Evolutionary conservation across 768 basidiomycete species (phyloP).

Genomic region (Tylopilus felleus): DNA sequence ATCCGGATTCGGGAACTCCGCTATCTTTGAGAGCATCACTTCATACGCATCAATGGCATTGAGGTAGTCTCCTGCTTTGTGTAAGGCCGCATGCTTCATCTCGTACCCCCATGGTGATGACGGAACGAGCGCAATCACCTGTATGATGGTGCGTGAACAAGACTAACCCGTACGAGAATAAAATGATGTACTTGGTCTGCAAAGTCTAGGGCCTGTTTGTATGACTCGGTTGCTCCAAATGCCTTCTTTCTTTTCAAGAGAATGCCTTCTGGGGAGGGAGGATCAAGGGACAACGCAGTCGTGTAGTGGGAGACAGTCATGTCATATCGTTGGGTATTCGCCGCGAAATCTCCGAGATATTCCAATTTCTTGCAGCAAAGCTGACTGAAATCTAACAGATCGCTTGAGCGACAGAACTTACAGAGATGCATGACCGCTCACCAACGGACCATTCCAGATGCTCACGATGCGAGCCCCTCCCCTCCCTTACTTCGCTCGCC

Average conservation of each 20-base stretch:
- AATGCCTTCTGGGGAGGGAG: neutral
- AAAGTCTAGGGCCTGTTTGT: neutral
- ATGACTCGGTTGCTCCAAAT: neutral
- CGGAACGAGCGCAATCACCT: neutral
- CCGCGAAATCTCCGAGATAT: neutral
- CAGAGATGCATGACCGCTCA: neutral
- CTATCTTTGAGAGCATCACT: neutral
- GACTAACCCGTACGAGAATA: neutral
- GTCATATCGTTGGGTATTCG: neutral
- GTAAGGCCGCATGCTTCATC: neutral
- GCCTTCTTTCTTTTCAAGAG: neutral
- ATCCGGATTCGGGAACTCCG: neutral
- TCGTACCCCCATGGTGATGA: neutral
- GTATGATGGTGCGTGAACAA: neutral
- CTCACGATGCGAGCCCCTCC: neutral
- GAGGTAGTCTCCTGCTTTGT: neutral
- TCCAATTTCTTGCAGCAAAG: neutral
- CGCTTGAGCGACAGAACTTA: neutral
- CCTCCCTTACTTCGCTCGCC: neutral
- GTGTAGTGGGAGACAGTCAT: neutral
- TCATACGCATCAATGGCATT: neutral
- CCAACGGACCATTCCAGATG: neutral
- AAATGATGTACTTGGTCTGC: neutral
- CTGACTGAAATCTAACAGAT: neutral
- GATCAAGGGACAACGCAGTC: neutral